phyloP scores from a whole-genome alignment of 2,329 filamentous ascomycete species.

The Magnaporthiopsis rhizophila region DNA sequence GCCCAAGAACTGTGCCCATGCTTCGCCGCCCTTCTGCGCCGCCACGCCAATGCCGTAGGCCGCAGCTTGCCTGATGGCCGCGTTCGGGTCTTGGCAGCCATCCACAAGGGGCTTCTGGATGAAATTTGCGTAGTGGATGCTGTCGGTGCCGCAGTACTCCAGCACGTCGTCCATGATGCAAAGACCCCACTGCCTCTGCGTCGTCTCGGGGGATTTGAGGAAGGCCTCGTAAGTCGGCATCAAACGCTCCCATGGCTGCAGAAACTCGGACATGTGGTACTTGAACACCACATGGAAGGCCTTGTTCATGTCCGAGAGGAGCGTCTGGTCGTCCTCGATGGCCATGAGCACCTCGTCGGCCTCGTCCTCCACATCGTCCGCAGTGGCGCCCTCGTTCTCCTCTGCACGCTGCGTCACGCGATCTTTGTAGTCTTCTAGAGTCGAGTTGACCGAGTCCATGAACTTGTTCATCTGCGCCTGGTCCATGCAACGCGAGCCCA shows the following conservation, averaged over 20 bases:
- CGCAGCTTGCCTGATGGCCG: slow-evolving; percentile 86
- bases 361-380: slow-evolving; percentile 81
- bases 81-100: slow-evolving; percentile 73
- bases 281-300: slow-evolving; percentile 99
- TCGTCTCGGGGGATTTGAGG: slow-evolving; percentile 72
- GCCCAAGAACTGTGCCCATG: slow-evolving; percentile 83
- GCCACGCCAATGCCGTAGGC: slow-evolving; percentile 95
- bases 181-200: slow-evolving; percentile 95
- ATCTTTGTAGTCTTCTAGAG: slow-evolving; percentile 86
- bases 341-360: slow-evolving; percentile 81
- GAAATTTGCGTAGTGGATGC: slow-evolving; percentile 75
- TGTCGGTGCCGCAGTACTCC: slow-evolving; percentile 88
- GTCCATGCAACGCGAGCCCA: slow-evolving; percentile 76
- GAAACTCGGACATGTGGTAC: slow-evolving; percentile 78
- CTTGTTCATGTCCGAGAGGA: slow-evolving; percentile 99
- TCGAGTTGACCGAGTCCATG: slow-evolving; percentile 75
- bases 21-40: slow-evolving; percentile 79
- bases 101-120: slow-evolving; percentile 82
- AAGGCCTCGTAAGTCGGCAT: slow-evolving; percentile 81
- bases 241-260: slow-evolving; percentile 80
- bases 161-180: slow-evolving; percentile 98
- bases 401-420: slow-evolving; percentile 78
- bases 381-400: slow-evolving; percentile 63
- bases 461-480: slow-evolving; percentile 76
- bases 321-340: slow-evolving; percentile 93